Evolutionary conservation across 2,329 filamentous ascomycete species (phyloP).

Genomic region (Fusarium sp.): DNA sequence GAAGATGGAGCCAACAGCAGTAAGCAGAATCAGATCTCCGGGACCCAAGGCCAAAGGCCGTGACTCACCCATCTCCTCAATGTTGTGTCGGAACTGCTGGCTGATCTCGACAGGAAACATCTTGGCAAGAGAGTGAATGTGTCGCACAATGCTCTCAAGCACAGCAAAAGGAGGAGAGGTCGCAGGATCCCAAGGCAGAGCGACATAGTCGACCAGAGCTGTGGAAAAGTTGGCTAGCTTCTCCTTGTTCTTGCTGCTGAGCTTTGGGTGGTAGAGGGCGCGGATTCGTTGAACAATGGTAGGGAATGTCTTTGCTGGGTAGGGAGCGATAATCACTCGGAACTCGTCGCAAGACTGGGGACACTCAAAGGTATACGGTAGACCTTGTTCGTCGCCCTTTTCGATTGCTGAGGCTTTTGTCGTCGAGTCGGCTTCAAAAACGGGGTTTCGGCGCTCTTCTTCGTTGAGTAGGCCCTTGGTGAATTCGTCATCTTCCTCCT

Average conservation of each 20-base stretch:
- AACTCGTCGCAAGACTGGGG: slow-evolving; percentile 83
- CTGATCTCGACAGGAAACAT: slow-evolving; percentile 84
- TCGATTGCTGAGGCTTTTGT: slow-evolving; percentile 50
- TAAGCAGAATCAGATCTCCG: slow-evolving; percentile 86
- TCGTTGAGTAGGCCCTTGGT: slow-evolving; percentile 75
- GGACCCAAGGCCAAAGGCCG: slow-evolving; percentile 65
- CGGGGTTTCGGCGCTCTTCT: slow-evolving; percentile 65
- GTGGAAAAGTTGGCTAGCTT: slow-evolving; percentile 78
- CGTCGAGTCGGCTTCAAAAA: slow-evolving; percentile 62
- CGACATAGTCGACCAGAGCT: slow-evolving; percentile 73
- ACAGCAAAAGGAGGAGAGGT: slow-evolving; percentile 71
- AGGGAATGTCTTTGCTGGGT: slow-evolving; percentile 75
- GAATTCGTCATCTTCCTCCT: slow-evolving; percentile 74
- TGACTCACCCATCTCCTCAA: slow-evolving; percentile 66
- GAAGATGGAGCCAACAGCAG: slow-evolving; percentile 85
- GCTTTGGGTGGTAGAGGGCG: slow-evolving; percentile 90
- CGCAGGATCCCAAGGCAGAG: slow-evolving; percentile 58
- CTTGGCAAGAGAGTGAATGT: slow-evolving; percentile 93
- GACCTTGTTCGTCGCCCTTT: slow-evolving; percentile 63
- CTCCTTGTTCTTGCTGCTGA: slow-evolving; percentile 86
- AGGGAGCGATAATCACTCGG: slow-evolving; percentile 71
- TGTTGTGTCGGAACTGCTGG: slow-evolving; percentile 79
- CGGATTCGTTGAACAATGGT: slow-evolving; percentile 89
- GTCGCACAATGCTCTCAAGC: slow-evolving; percentile 84
- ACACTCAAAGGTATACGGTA: slow-evolving; percentile 89